Percentiles rank a stretch among this genome's conserved stretches.
Conservation (phyloP, 2,329 filamentous ascomycete genomes). For the Endocalyx cinctus region DNA sequence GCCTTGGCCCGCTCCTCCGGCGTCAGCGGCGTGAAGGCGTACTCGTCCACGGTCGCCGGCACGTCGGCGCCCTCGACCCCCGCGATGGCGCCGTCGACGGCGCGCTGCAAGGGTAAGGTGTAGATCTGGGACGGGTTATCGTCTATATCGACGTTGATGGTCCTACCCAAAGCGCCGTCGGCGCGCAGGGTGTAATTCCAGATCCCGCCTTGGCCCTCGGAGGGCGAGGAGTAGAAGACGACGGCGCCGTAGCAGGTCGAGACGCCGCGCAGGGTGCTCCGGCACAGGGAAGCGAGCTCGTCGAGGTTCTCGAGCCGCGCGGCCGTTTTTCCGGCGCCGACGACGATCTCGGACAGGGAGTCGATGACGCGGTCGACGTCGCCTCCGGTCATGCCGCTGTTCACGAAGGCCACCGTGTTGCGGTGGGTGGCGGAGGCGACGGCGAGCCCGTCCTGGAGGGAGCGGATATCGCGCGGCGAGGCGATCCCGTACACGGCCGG, state of each 20-base stretch:
- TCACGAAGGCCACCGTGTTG: conserved; percentile 71
- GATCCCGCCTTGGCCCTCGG: conserved; percentile 57
- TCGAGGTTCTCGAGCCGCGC: conserved; percentile 48
- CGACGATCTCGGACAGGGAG: conserved; percentile 53
- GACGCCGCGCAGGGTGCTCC: conserved; percentile 59
- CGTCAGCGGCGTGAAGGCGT: conserved; percentile 70
- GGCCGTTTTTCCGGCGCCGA: conserved; percentile 50
- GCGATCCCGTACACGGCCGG: conserved; percentile 73
- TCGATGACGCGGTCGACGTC: conserved; percentile 69
- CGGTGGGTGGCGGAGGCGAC: conserved; percentile 52
- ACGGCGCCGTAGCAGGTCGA: conserved; percentile 70
- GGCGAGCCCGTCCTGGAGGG: conserved; percentile 59
- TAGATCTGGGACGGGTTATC: conserved; percentile 76
- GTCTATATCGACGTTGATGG: conserved; percentile 58
- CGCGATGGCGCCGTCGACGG: conserved; percentile 71
- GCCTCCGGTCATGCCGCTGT: conserved; percentile 65
- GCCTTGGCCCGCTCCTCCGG: conserved; percentile 59
- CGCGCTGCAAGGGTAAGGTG: conserved; percentile 71
- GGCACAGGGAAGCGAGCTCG: conserved; percentile 60
- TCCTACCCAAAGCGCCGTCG: conserved; percentile 64
- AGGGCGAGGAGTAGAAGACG: conserved; percentile 71
- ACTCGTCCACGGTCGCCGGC: conserved; percentile 54
- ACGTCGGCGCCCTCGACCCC: conserved; percentile 34
- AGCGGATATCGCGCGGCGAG: conserved; percentile 53
- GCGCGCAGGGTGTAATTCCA: conserved; percentile 88